These are phyloP conservation scores for Vitis hybrid DNA, from an alignment of 177 flowering plant species.

Conservation along the genomic window DNA sequence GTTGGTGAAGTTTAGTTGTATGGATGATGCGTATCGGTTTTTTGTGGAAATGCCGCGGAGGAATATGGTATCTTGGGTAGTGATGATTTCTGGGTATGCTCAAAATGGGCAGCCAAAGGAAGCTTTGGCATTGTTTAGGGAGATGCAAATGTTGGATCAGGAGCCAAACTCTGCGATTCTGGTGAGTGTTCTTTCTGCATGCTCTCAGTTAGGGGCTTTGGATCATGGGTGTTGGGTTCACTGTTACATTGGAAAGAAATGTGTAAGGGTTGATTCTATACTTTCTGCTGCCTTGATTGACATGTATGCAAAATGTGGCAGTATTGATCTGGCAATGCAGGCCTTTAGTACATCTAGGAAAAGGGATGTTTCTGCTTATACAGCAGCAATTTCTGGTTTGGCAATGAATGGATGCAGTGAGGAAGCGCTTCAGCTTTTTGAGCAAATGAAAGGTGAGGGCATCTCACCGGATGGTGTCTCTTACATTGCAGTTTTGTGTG, in stretches of 20 bases:
- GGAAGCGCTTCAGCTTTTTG: constrained; percentile 4
- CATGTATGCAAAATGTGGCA: constrained; percentile 10
- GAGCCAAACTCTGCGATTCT: constrained; percentile 2
- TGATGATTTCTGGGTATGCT: constrained; percentile 8
- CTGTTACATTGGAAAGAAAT: neutral
- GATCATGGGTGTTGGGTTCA: constrained; percentile 8
- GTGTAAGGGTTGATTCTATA: neutral
- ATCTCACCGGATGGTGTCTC: constrained; percentile 8
- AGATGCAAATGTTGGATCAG: neutral
- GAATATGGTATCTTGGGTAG: constrained; percentile 7
- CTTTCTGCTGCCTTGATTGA: constrained; percentile 3
- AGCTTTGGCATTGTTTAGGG: constrained; percentile 1
- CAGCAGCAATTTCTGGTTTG: constrained; percentile 7
- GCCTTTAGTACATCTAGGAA: neutral
- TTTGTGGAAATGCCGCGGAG: neutral
- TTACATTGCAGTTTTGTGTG: constrained; percentile 15
- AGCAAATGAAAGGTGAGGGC: constrained; percentile 5
- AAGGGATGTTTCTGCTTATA: neutral
- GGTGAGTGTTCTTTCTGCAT: constrained; percentile 7
- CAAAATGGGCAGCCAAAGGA: constrained; percentile 2
- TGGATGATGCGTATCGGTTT: neutral
- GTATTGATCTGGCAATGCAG: constrained; percentile 1
- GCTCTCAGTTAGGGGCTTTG: constrained; percentile 10
- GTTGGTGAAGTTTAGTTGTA: neutral
- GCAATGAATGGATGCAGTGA: constrained; percentile 5